Percentiles rank a stretch among this genome's conserved stretches.
Conservation (phyloP, 768 basidiomycete species). For the Naematelia encephala region DNA sequence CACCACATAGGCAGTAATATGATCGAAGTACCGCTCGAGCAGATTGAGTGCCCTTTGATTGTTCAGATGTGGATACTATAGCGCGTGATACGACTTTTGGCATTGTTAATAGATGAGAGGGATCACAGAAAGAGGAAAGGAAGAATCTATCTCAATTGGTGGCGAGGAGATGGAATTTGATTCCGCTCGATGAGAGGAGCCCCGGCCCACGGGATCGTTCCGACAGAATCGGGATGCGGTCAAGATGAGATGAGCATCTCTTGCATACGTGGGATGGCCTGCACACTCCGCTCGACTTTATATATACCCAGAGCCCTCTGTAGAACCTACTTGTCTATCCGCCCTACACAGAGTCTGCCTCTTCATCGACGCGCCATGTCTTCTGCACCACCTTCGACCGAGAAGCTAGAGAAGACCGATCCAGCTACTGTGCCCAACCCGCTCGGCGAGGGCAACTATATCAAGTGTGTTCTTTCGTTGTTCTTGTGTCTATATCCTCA, state of each 20-base stretch:
- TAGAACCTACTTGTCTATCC: not conserved
- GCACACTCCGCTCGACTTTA: not conserved
- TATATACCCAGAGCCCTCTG: not conserved
- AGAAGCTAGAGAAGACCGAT: conserved; percentile 28
- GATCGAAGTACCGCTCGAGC: conserved; percentile 49
- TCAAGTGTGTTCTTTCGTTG: conserved; percentile 51
- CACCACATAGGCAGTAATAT: conserved; percentile 52
- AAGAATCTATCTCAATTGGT: too few relatives aligned
- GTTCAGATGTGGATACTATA: conserved; percentile 77
- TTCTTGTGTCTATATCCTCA: conserved; percentile 4
- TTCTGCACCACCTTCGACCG: not conserved
- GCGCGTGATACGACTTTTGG: conserved; percentile 89
- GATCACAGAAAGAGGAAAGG: too few relatives aligned
- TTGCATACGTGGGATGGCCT: not conserved
- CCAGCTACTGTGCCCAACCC: conserved; percentile 55
- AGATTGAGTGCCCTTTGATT: conserved; percentile 43
- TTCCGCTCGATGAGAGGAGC: not conserved
- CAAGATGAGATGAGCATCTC: not conserved
- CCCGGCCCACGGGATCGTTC: too few relatives aligned
- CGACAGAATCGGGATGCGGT: not conserved
- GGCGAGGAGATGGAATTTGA: not conserved
- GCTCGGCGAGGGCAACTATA: conserved; percentile 66
- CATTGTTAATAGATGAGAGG: conserved; percentile 55
- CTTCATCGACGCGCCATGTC: not conserved
- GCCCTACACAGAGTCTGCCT: not conserved